phyloP scores from a whole-genome alignment of 352 stramenopile species.

The Blastocystis hominis region DNA sequence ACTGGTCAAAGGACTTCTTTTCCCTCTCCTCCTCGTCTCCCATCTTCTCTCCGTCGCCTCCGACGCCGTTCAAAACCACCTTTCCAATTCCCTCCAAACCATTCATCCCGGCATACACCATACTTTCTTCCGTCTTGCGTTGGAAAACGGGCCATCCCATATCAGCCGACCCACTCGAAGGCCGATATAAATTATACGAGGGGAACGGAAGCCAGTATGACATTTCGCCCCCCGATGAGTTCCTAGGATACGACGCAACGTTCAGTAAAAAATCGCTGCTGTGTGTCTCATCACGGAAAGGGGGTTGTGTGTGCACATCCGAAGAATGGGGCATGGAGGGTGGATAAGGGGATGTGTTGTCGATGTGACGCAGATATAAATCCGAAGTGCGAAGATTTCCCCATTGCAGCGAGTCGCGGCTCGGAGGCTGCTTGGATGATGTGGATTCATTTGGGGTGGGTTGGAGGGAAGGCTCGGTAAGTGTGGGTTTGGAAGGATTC shows the following conservation, averaged over 20 bases:
- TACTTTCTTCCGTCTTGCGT: too few relatives aligned
- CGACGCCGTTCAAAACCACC: too few relatives aligned
- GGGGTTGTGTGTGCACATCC: not conserved
- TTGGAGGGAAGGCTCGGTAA: not conserved
- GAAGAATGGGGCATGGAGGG: not conserved
- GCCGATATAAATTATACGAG: not conserved
- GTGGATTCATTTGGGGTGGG: not conserved
- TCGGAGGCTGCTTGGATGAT: not conserved
- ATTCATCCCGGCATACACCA: too few relatives aligned
- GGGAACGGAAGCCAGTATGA: not conserved
- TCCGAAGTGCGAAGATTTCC: not conserved
- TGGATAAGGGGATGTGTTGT: not conserved
- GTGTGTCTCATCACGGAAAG: not conserved
- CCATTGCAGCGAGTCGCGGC: not conserved
- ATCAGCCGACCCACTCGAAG: not conserved
- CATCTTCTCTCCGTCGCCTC: too few relatives aligned
- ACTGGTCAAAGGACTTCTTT: too few relatives aligned
- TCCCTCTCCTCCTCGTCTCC: too few relatives aligned
- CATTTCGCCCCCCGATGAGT: constrained; percentile 6
- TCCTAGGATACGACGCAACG: not conserved
- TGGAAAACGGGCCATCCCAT: not conserved
- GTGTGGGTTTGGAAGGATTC: not conserved
- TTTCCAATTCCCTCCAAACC: too few relatives aligned
- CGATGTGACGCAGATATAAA: not conserved
- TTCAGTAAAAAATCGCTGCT: not conserved